phyloP scores from a whole-genome alignment of 257 asterid genomes.

The Solanum clarkiae region DNA sequence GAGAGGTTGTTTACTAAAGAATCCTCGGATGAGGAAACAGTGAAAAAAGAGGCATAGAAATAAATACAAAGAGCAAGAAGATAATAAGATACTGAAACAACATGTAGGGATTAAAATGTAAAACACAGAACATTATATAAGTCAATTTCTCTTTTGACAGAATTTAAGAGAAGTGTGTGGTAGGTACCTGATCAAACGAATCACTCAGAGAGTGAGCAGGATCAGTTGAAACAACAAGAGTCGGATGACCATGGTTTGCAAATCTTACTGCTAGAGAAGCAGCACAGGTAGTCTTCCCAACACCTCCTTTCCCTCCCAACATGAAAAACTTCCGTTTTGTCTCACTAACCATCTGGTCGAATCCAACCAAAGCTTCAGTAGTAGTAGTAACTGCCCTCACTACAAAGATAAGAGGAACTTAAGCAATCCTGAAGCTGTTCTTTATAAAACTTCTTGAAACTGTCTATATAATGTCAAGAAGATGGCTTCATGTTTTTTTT shows the following conservation, averaged over 20 bases:
- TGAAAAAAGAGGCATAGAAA: neutral
- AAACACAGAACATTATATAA: neutral
- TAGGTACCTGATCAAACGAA: slow-evolving; percentile 62
- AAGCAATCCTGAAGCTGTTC: neutral
- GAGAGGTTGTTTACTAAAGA: neutral
- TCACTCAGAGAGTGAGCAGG: slow-evolving; percentile 79
- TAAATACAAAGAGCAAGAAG: neutral
- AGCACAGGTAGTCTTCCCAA: slow-evolving; percentile 80
- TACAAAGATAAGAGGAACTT: slow-evolving; percentile 18
- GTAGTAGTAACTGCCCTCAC: slow-evolving; percentile 32
- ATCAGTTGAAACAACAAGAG: slow-evolving; percentile 58
- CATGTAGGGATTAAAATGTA: neutral
- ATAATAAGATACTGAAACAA: neutral
- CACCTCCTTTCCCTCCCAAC: slow-evolving; percentile 87
- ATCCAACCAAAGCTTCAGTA: slow-evolving; percentile 24
- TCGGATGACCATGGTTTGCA: slow-evolving; percentile 55
- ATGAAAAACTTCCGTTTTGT: slow-evolving; percentile 49
- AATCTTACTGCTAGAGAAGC: slow-evolving; percentile 76
- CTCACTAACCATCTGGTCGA: slow-evolving; percentile 44
- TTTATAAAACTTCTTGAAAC: neutral
- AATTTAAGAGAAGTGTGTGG: neutral
- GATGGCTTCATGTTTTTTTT: neutral
- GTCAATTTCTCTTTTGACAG: neutral
- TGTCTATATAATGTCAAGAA: neutral
- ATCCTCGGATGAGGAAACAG: neutral